Percentiles rank a stretch among this genome's conserved stretches.
Evolutionary conservation across 2,329 filamentous ascomycete species (phyloP).

Genomic region (Phoma sp.): DNA sequence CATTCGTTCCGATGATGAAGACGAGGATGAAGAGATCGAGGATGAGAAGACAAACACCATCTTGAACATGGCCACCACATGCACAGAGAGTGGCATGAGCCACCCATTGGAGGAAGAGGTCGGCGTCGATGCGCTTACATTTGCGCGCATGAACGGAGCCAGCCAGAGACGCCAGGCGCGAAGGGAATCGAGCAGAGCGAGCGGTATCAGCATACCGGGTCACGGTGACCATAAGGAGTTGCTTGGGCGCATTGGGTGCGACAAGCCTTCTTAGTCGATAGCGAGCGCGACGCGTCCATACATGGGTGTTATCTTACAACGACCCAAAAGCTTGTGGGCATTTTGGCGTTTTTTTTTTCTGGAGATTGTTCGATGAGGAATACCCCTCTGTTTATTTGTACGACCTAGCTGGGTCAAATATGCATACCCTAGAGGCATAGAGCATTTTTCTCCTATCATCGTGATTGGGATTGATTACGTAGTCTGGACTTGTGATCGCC

Average conservation of each 20-base stretch:
- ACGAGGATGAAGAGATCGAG: conserved; percentile 63
- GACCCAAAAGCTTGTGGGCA: conserved; percentile 6
- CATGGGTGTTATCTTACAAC: not conserved
- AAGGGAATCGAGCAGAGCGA: conserved; percentile 57
- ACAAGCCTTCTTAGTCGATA: conserved; percentile 61
- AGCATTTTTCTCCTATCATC: not conserved
- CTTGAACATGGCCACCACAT: conserved; percentile 36
- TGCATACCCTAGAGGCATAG: conserved; percentile 19
- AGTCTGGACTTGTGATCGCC: no score
- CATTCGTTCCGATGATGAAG: conserved; percentile 84
- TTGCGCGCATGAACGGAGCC: conserved; percentile 56
- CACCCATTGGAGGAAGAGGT: conserved; percentile 73
- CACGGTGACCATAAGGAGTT: conserved; percentile 81
- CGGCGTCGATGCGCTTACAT: conserved; percentile 72
- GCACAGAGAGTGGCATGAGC: conserved; percentile 38
- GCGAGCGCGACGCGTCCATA: not conserved
- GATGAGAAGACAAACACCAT: conserved; percentile 28
- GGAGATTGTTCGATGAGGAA: conserved; percentile 3
- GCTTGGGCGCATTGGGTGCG: conserved; percentile 80
- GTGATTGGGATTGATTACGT: not conserved
- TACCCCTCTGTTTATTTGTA: conserved; percentile 8
- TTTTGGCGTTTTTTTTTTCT: conserved; percentile 7
- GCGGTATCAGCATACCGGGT: conserved; percentile 67
- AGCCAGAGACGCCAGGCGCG: conserved; percentile 57
- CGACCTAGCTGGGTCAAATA: not conserved